phyloP scores from a whole-genome alignment of 2,329 filamentous ascomycete species.

The Trichoderma endophyticum region DNA sequence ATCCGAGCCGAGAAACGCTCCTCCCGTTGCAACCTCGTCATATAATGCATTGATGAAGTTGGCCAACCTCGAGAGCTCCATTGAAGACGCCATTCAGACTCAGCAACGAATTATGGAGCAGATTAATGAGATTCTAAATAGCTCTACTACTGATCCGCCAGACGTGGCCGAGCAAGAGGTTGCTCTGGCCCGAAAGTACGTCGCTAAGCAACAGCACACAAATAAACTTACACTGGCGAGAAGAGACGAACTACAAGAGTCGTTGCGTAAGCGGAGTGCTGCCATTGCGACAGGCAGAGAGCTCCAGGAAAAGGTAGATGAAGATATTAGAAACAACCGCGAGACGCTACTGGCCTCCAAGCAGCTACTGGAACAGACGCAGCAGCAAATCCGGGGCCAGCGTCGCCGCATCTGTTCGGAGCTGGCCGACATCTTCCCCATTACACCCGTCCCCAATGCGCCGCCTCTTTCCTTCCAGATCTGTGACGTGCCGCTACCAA shows the following conservation, averaged over 20 bases:
- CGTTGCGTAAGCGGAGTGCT: constrained; percentile 60
- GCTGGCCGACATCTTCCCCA: constrained; percentile 73
- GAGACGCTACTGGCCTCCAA: constrained; percentile 57
- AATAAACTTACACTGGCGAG: constrained; percentile 60
- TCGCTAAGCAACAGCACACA: constrained; percentile 62
- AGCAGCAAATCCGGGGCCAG: constrained; percentile 75
- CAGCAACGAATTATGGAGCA: constrained; percentile 72
- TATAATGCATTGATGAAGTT: constrained; percentile 87
- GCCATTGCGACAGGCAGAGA: constrained; percentile 65
- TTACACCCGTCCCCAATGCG: constrained; percentile 58
- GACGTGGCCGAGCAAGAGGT: constrained; percentile 50
- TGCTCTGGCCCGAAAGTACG: constrained; percentile 48
- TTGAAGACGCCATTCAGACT: constrained; percentile 82
- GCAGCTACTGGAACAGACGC: constrained; percentile 52
- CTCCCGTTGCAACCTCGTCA: constrained; percentile 63
- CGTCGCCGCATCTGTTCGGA: constrained; percentile 85
- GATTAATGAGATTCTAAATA: constrained; percentile 60
- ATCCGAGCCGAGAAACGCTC: constrained; percentile 51
- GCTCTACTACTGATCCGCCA: constrained; percentile 41
- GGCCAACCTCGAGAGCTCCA: constrained; percentile 82
- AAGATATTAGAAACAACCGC: constrained; percentile 60
- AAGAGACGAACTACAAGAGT: constrained; percentile 64
- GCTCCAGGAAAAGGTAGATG: constrained; percentile 55
- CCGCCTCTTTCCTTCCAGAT: constrained; percentile 79
- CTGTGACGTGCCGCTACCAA: constrained; percentile 72